Percentiles rank a stretch among this genome's conserved stretches.
phyloP scores from a whole-genome alignment of 441 rosid genomes.

The Euphorbia corollata region DNA sequence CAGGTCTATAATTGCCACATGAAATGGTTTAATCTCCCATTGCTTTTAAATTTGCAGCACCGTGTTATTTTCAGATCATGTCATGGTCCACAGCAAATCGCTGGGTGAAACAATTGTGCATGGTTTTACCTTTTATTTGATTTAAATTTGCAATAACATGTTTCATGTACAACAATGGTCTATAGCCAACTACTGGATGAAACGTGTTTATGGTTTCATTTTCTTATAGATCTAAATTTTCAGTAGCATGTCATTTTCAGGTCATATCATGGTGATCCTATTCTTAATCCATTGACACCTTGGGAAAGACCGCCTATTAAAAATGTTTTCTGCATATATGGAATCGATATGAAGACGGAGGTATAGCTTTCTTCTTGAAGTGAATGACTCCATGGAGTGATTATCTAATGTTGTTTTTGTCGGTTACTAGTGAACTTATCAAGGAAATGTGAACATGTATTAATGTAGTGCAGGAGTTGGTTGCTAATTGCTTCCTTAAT shows the following conservation, averaged over 20 bases:
- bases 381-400: constrained; percentile 9
- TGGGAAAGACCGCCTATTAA: constrained; percentile 98
- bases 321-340: constrained; percentile 93
- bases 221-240: constrained; percentile 10
- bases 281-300: constrained; percentile 88
- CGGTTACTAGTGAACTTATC: not conserved
- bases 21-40: not conserved
- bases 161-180: constrained; percentile 66
- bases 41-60: constrained; percentile 15
- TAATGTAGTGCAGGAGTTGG: not conserved
- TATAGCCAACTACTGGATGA: not conserved
- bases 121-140: not conserved
- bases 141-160: constrained; percentile 14
- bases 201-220: not conserved
- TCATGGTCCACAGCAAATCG: constrained; percentile 28
- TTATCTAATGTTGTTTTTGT: constrained; percentile 2
- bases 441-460: constrained; percentile 10
- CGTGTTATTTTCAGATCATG: constrained; percentile 55
- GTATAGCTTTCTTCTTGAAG: constrained; percentile 34
- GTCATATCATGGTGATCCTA: constrained; percentile 79
- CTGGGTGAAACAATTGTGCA: not conserved
- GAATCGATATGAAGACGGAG: constrained; percentile 85
- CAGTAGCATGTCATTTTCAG: constrained; percentile 38
- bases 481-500: not conserved
- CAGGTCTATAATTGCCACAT: not conserved